phyloP scores from a whole-genome alignment of 1,139 yeast genomes.

The Geotrichum phurueaensis region DNA sequence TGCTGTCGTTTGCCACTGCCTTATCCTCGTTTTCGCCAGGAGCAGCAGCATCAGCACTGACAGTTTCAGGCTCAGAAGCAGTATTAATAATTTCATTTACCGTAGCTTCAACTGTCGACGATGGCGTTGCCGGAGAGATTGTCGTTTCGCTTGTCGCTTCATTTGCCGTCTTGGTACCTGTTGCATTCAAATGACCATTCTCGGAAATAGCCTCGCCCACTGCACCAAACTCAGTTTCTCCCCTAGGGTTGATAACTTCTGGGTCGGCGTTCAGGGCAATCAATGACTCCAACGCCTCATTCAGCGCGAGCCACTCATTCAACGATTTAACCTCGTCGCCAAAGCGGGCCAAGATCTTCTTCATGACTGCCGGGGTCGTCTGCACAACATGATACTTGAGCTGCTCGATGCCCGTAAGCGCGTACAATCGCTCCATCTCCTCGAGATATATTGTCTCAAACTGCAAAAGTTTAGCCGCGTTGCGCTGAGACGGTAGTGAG shows the following conservation, averaged over 20 bases:
- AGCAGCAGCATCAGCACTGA: background rate
- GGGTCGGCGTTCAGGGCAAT: background rate
- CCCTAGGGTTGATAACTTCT: background rate
- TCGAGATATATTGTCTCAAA: slow-evolving; percentile 5
- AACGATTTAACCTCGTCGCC: background rate
- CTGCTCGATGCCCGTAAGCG: slow-evolving; percentile 12
- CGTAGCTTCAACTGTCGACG: background rate
- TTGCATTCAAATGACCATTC: background rate
- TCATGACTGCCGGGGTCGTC: slow-evolving; percentile 9
- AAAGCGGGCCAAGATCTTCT: slow-evolving; percentile 2
- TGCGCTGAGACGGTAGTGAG: background rate
- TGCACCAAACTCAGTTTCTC: background rate
- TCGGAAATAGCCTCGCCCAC: background rate
- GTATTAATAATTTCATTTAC: background rate
- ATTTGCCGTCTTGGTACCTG: background rate
- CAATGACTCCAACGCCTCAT: background rate
- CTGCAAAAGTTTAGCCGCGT: background rate
- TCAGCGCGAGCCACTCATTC: background rate
- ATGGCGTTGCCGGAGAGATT: background rate
- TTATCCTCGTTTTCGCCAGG: background rate
- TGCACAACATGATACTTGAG: slow-evolving; percentile 6
- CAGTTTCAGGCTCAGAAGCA: background rate
- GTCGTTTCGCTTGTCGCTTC: background rate
- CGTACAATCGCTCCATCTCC: slow-evolving; percentile 12
- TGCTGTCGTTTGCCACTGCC: background rate